Base-by-base conservation (phyloP, 1,284 basidiomycete species). In the Melampsora occidentalis region DNA sequence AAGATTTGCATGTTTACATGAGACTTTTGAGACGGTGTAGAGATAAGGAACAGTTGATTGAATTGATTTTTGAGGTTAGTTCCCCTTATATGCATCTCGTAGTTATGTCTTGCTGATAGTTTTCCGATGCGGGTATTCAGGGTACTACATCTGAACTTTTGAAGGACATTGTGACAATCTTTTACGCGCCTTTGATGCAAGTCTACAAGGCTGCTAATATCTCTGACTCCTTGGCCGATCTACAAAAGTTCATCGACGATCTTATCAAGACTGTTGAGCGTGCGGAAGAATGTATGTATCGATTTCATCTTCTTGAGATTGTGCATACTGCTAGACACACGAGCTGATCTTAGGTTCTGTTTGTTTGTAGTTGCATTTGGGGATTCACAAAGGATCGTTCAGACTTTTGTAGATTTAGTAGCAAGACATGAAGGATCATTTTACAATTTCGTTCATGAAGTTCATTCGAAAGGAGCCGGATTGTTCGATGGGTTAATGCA, bases 111-210 rank as follows among this genome's bases (percentile, higher is more conserved):
- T 46, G 22, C 5, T 5, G 28, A 42, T 65, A n/a, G 39, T 75
- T 14, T 22, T 10, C 6, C 14, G 28, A 20, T 2, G 57, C 14
- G 57, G 28, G 20, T 22, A 22, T 63, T 2, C 78, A 96, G 93
- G 94, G 95, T 16, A 91, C 90, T 57, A 99, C 97, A 0, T 90
- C 97, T 2, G 96, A 98, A 66, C 85, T 99, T 53, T 86, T 99
- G 80, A 98, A 96, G 84, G 97, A 99, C 83, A 98, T 99, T 78
- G 94, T 99, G 80, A 98, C 97, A 14, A 99, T 99, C 78, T 99
- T 99, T 84, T 99, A 99, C 83, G 86, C 95, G 0, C 97, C 97
- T 0, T 86, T 99, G n/a, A 97, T 97, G 0, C 93, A 96, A 81
- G 97, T 99, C 1, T 99, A 99, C 85, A 91, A 93, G 82, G 96